phyloP scores from a whole-genome alignment of 805 yeast species.

The Myxozyma melibiosi region DNA sequence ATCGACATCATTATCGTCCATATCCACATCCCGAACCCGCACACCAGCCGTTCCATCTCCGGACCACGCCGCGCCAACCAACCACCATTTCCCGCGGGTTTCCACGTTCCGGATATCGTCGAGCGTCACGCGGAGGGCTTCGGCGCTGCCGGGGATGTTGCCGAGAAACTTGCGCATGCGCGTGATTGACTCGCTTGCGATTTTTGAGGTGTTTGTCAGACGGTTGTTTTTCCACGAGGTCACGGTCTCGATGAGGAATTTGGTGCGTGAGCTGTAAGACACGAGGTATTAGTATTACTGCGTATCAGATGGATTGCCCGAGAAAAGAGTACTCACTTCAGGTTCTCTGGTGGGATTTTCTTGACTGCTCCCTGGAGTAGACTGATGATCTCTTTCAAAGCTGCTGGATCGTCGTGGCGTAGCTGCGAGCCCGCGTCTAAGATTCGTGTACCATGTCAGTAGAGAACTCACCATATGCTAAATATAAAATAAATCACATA shows the following conservation, averaged over 20 bases:
- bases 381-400: constrained; percentile 76
- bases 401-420: constrained; percentile 85
- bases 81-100: constrained; percentile 97
- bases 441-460: neutral
- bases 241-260: constrained; percentile 81
- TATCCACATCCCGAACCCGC: constrained; percentile 27
- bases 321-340: constrained; percentile 14
- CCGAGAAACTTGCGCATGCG: constrained; percentile 69
- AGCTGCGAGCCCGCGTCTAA: constrained; percentile 73
- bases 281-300: neutral
- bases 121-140: constrained; percentile 81
- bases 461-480: neutral
- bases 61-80: constrained; percentile 97
- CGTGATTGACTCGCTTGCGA: constrained; percentile 54
- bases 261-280: constrained; percentile 60
- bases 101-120: constrained; percentile 78
- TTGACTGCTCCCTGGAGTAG: constrained; percentile 55
- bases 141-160: constrained; percentile 49
- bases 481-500: neutral
- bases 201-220: constrained; percentile 47
- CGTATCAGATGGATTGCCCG: too few species aligned
- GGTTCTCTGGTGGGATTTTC: constrained; percentile 38
- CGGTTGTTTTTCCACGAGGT: constrained; percentile 86
- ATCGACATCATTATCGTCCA: constrained; percentile 44
- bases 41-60: constrained; percentile 46